Percentiles rank a stretch among this genome's conserved stretches.
Evolutionary conservation across 2,329 filamentous ascomycete species (phyloP).

Genomic region (Fusarium sp.): DNA sequence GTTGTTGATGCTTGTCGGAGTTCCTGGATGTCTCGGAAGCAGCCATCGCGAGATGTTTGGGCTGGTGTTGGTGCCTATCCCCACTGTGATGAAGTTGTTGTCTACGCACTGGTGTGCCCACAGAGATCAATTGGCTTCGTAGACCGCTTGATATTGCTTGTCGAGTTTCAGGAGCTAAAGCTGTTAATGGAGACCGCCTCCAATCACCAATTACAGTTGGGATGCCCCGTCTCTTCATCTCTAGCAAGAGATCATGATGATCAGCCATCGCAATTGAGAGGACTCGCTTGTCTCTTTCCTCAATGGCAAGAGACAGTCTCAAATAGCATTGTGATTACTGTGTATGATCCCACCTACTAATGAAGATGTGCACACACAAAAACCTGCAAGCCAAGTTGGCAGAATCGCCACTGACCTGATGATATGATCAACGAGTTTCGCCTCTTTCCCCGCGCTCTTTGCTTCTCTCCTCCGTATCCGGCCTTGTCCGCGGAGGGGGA

Average conservation of each 20-base stretch:
- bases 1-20: not conserved
- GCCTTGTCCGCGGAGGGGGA: not conserved
- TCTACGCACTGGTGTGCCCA: not conserved
- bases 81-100: not conserved
- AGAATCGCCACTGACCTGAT: slow-evolving; percentile 22
- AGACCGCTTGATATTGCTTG: not conserved
- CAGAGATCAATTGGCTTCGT: not conserved
- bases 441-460: slow-evolving; percentile 1
- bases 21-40: not conserved
- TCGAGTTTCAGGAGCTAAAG: not conserved
- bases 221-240: not conserved
- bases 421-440: slow-evolving; percentile 7
- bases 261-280: slow-evolving; percentile 7
- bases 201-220: not conserved
- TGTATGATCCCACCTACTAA: not conserved
- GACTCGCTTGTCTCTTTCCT: slow-evolving; percentile 21
- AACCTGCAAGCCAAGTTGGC: slow-evolving; percentile 25
- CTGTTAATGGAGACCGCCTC: not conserved
- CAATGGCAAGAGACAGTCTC: not conserved
- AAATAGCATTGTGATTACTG: slow-evolving; percentile 5
- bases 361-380: slow-evolving; percentile 18
- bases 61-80: slow-evolving; percentile 11
- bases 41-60: slow-evolving; percentile 15
- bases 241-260: slow-evolving; percentile 17
- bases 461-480: slow-evolving; percentile 8